Evolutionary conservation across 1,139 yeast species (phyloP).

Genomic region (Candida anutae): DNA sequence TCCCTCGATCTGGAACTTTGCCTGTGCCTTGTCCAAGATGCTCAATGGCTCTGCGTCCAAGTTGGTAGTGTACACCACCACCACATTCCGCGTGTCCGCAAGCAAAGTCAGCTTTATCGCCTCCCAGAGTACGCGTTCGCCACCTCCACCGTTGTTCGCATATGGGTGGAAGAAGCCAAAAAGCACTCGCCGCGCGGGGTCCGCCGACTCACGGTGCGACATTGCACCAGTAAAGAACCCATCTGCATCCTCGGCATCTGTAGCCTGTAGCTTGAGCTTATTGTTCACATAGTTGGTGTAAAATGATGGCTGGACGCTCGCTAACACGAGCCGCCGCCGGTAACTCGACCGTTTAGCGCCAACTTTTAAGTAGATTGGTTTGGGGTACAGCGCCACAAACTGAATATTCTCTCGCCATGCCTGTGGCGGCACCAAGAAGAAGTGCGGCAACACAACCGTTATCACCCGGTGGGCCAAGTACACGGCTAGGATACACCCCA

Average conservation of each 20-base stretch:
- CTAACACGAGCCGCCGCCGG: constrained; percentile 48
- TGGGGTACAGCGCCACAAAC: constrained; percentile 25
- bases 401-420: constrained; percentile 35
- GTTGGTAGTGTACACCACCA: constrained; percentile 72
- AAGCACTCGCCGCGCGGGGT: constrained; percentile 34
- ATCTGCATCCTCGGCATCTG: constrained; percentile 19
- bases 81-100: constrained; percentile 46
- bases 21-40: constrained; percentile 50
- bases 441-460: constrained; percentile 25
- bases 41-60: constrained; percentile 41
- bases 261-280: constrained; percentile 27
- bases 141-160: constrained; percentile 97
- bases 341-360: constrained; percentile 35
- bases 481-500: constrained; percentile 5
- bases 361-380: constrained; percentile 28
- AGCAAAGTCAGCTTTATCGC: constrained; percentile 70
- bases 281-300: constrained; percentile 38
- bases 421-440: constrained; percentile 37
- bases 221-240: constrained; percentile 19
- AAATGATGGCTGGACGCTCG: constrained; percentile 40
- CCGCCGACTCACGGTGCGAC: constrained; percentile 30
- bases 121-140: constrained; percentile 94
- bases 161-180: constrained; percentile 94
- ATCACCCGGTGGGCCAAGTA: constrained; percentile 12
- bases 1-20: constrained; percentile 53